A percentile compares a stretch with the other conserved stretches of the same genome.
Conservation (phyloP, 257 asterid species). For the Datura wrightii region DNA sequence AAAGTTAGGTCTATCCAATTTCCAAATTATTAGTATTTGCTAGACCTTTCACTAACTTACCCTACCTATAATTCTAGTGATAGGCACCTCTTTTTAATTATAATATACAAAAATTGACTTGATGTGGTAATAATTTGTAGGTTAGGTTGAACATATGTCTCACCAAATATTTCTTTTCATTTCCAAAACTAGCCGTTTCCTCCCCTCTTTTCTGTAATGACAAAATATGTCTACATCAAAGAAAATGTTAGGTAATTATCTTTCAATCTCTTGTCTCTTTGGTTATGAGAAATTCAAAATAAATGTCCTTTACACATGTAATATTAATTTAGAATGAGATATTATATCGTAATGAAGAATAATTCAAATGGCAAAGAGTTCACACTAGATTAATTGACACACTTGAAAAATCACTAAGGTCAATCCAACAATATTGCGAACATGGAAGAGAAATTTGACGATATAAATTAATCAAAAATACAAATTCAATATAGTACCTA, state of each 20-base stretch:
- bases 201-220: not conserved
- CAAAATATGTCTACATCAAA: not conserved
- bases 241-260: not conserved
- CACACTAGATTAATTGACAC: not conserved
- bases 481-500: not conserved
- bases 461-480: not conserved
- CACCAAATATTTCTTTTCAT: not conserved
- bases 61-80: slow-evolving; percentile 25
- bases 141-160: slow-evolving; percentile 6
- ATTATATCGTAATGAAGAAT: not conserved
- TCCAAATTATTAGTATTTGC: not conserved
- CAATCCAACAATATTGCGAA: not conserved
- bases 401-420: not conserved
- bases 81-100: not conserved
- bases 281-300: not conserved
- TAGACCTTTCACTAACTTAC: slow-evolving; percentile 28
- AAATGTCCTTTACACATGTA: not conserved
- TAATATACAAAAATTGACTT: not conserved
- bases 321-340: not conserved
- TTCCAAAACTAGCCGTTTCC: not conserved
- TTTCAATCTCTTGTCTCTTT: not conserved
- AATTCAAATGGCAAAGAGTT: slow-evolving; percentile 1
- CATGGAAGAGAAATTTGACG: not conserved
- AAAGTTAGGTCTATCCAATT: slow-evolving; percentile 27
- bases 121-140: not conserved